Conservation (phyloP, 805 yeast species). For the Kodamaea kakaduensis region DNA sequence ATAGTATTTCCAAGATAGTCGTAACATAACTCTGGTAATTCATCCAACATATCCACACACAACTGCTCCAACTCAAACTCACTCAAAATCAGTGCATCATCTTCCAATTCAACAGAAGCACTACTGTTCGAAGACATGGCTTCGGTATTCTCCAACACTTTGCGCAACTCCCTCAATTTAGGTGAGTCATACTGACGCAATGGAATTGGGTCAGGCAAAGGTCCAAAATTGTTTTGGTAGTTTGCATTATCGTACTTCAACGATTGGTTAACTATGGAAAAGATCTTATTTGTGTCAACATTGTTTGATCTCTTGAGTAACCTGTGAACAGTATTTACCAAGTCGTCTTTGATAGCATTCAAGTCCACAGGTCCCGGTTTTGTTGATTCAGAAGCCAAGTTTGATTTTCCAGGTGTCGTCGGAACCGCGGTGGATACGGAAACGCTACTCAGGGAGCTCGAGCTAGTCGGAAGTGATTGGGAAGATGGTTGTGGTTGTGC, state of each 20-base stretch:
- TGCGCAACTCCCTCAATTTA: constrained; percentile 79
- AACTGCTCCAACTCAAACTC: constrained; percentile 72
- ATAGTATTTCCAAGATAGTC: constrained; percentile 96
- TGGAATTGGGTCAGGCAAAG: constrained; percentile 69
- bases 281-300: constrained; percentile 36
- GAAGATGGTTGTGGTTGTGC: neutral
- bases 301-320: constrained; percentile 16
- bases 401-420: constrained; percentile 2
- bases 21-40: constrained; percentile 83
- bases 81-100: constrained; percentile 22
- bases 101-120: constrained; percentile 5
- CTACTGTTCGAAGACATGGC: constrained; percentile 8
- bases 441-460: no score
- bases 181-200: constrained; percentile 83
- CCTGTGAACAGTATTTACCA: constrained; percentile 17
- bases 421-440: neutral
- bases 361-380: constrained; percentile 21
- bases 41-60: constrained; percentile 79
- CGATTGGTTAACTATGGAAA: constrained; percentile 41
- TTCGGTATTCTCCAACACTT: constrained; percentile 42
- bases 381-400: constrained; percentile 8
- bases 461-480: neutral
- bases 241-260: constrained; percentile 40
- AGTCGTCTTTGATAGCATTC: constrained; percentile 19
- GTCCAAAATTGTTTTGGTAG: constrained; percentile 57